phyloP scores from a whole-genome alignment of 495 filamentous ascomycete species.

The Endocarpon pusillum region DNA sequence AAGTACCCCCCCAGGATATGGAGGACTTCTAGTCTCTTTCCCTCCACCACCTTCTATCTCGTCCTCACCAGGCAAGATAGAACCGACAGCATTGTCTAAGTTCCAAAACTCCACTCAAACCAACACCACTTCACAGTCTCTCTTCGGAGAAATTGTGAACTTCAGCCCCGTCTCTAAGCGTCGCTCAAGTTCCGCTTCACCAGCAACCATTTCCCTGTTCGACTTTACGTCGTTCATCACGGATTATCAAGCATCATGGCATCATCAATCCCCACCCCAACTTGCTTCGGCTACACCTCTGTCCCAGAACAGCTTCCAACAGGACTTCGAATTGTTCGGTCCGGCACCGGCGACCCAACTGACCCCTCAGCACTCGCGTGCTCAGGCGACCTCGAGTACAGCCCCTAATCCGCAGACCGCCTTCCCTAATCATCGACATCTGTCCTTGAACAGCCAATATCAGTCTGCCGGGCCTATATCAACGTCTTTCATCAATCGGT shows the following conservation, averaged over 20 bases:
- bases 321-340: slow-evolving; percentile 3
- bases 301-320: slow-evolving; percentile 25
- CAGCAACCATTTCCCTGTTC: slow-evolving; percentile 28
- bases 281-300: slow-evolving; percentile 25
- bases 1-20: slow-evolving; percentile 24
- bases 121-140: slow-evolving; percentile 26
- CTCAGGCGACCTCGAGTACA: slow-evolving; percentile 1
- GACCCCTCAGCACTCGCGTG: slow-evolving; percentile 1
- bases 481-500: slow-evolving; percentile 11
- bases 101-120: slow-evolving; percentile 22
- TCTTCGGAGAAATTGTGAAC: slow-evolving; percentile 37
- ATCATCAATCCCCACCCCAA: slow-evolving; percentile 33
- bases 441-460: slow-evolving; percentile 21
- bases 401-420: not conserved
- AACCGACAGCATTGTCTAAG: slow-evolving; percentile 19
- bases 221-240: slow-evolving; percentile 45
- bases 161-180: slow-evolving; percentile 30
- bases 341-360: slow-evolving; percentile 8
- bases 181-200: slow-evolving; percentile 32
- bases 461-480: slow-evolving; percentile 15
- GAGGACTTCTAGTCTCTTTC: slow-evolving; percentile 31
- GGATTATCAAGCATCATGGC: slow-evolving; percentile 50
- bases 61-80: slow-evolving; percentile 34
- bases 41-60: slow-evolving; percentile 22
- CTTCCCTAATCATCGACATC: not conserved